Base-by-base conservation (phyloP, 257 asterid genomes). In the Salvia rosmarinus region DNA sequence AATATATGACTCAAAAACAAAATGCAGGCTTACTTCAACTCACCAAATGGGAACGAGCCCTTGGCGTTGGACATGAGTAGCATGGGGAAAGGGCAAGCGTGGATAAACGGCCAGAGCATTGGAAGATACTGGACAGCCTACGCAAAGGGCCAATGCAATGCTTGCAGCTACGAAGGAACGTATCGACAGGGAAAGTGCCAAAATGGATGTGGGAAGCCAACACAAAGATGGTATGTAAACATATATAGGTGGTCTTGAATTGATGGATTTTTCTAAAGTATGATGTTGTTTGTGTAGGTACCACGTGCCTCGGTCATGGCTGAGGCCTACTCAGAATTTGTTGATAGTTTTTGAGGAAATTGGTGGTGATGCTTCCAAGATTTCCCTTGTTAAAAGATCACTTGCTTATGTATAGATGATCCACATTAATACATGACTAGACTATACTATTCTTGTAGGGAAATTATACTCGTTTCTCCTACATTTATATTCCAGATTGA, bases 251-350 rank as follows among this genome's bases (percentile, higher is more conserved):
- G 2, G 16, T 57, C 10, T 57, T 12, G 0, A 30, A 28, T 28
- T 6, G 2, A 8, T 46, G 47, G 23, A 19, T n/a, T 30, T n/a
- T 28, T 30, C 8, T 3, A 25, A 55, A 57, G 17, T 56, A 9
- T 14, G 13, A 52, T 23, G 8, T 37, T 43, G 50, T 16, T 55
- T 71, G 43, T 78, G 46, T 37, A 93, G 98, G 98, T 94, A 94
- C 73, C 99, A 94, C 21, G 89, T 94, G 76, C 99, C 99, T 32
- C 83, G 89, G 0, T 89, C 96, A 44, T 94, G 99, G 99, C 73
- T 94, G 85, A 86, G 85, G 79, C 90, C 96, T 3, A 78, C 77
- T 0, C 82, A 64, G 58, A 94, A 94, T 68, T 56, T 91, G 82
- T 32, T 94, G 81, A 74, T 91, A 12, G 88, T 91, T 43, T 89